Evolutionary conservation across 345 rosid genomes (phyloP).

Genomic region (Physaria fendleri): DNA sequence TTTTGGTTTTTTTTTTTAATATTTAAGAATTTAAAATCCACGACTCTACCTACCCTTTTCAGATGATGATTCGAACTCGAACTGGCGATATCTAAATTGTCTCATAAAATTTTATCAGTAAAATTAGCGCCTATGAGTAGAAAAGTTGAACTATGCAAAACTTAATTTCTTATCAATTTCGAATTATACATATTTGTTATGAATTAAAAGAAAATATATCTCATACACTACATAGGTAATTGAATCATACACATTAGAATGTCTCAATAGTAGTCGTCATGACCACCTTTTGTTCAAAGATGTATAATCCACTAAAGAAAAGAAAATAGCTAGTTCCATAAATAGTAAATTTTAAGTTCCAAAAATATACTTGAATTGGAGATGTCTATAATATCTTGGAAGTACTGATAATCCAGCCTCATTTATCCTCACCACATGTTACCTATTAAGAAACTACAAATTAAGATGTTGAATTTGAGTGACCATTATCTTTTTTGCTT

Average conservation of each 20-base stretch:
- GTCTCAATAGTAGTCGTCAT: neutral
- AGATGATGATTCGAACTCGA: no score
- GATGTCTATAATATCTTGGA: slow-evolving; percentile 11
- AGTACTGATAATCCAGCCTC: slow-evolving; percentile 14
- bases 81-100: no score
- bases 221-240: neutral
- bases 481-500: slow-evolving; percentile 17
- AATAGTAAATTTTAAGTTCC: slow-evolving; percentile 8
- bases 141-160: no score
- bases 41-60: no score
- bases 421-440: slow-evolving; percentile 24
- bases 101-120: no score
- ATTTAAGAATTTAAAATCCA: no score
- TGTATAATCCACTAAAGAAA: neutral
- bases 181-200: neutral
- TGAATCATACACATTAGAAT: neutral
- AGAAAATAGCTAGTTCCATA: neutral
- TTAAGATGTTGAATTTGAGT: slow-evolving; percentile 11
- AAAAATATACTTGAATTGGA: slow-evolving; percentile 10
- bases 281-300: neutral
- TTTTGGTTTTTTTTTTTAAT: no score
- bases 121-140: no score
- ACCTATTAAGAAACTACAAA: slow-evolving; percentile 27
- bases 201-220: neutral
- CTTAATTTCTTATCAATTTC: neutral